Conservation (phyloP, 441 rosid species). For the Populus tomentosa region DNA sequence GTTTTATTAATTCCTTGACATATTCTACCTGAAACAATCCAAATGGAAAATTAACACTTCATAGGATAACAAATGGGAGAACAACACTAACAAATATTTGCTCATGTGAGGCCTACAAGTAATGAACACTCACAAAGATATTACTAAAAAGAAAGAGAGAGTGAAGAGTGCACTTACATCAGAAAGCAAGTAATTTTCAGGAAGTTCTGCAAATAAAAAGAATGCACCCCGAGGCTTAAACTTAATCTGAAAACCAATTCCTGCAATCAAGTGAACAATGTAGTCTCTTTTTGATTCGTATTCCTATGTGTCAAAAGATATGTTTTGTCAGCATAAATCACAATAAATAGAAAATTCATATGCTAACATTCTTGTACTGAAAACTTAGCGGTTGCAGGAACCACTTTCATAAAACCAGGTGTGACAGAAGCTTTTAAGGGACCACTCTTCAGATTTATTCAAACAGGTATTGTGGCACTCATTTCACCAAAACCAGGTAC, state of each 20-base stretch:
- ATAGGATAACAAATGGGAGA: not conserved
- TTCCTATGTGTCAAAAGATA: slow-evolving; percentile 33
- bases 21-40: slow-evolving; percentile 42
- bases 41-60: not conserved
- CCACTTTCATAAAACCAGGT: not conserved
- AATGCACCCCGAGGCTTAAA: slow-evolving; percentile 60
- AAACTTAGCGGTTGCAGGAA: not conserved
- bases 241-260: slow-evolving; percentile 39
- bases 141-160: not conserved
- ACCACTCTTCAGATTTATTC: too few species aligned
- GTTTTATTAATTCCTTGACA: slow-evolving; percentile 42
- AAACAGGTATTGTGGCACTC: not conserved
- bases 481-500: slow-evolving; percentile 6
- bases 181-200: slow-evolving; percentile 33
- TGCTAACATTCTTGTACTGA: not conserved
- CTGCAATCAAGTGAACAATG: slow-evolving; percentile 32
- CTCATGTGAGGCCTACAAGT: not conserved
- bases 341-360: not conserved
- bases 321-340: not conserved
- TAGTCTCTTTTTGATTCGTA: slow-evolving; percentile 52
- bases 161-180: slow-evolving; percentile 31
- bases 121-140: not conserved
- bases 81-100: not conserved
- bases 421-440: not conserved
- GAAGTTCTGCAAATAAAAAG: slow-evolving; percentile 57